phyloP scores from a whole-genome alignment of 345 rosid genomes.

The Garcia nutans region DNA sequence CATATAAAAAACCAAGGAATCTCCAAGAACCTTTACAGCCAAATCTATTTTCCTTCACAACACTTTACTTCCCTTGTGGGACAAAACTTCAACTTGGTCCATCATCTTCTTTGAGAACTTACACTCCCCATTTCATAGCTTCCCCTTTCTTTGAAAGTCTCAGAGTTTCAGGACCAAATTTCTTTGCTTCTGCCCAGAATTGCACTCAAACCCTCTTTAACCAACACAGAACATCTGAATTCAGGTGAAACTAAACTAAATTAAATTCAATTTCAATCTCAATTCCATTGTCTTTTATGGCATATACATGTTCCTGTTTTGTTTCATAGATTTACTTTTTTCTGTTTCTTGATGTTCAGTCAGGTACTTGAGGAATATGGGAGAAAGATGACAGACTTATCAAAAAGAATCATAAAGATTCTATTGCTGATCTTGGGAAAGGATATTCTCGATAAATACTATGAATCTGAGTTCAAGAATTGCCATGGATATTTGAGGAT shows the following conservation, averaged over 20 bases:
- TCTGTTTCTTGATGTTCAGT: neutral
- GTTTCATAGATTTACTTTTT: neutral
- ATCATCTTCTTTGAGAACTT: conserved; percentile 28
- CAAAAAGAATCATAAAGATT: conserved; percentile 26
- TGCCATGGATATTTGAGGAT: conserved; percentile 46
- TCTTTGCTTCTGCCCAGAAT: conserved; percentile 35
- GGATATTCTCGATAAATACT: conserved; percentile 16
- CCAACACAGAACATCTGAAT: conserved; percentile 19
- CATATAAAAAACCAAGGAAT: conserved; percentile 41
- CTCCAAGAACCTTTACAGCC: conserved; percentile 30
- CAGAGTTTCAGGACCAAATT: conserved; percentile 36
- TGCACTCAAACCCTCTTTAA: conserved; percentile 25
- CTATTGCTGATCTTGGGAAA: conserved; percentile 31
- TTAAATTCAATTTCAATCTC: neutral
- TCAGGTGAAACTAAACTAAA: conserved; percentile 26
- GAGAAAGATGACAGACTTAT: conserved; percentile 34
- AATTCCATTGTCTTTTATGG: neutral
- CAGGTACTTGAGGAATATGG: conserved; percentile 37
- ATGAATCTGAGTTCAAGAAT: conserved; percentile 32
- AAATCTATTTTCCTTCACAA: conserved; percentile 24
- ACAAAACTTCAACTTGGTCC: conserved; percentile 39
- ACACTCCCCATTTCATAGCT: conserved; percentile 43
- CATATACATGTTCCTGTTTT: neutral
- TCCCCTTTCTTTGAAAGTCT: conserved; percentile 48
- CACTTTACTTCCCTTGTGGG: conserved; percentile 31